phyloP scores from a whole-genome alignment of 1,139 yeast genomes.

The Lizanozyma gosingica region DNA sequence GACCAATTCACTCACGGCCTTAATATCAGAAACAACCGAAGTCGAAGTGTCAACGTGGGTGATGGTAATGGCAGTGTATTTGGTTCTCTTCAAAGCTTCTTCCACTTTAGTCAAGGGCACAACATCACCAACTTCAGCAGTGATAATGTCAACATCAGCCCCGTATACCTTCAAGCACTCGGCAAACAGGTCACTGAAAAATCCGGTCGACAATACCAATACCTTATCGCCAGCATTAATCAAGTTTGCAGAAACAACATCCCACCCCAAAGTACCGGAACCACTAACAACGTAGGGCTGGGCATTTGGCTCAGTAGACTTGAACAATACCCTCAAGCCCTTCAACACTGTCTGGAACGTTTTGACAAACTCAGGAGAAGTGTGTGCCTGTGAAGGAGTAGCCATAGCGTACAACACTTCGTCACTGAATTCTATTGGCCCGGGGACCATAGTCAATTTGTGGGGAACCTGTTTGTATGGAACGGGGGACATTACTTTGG shows the following conservation, averaged over 20 bases:
- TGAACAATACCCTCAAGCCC: constrained; percentile 65
- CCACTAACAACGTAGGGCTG: constrained; percentile 84
- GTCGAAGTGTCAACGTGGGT: constrained; percentile 97
- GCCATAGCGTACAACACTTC: constrained; percentile 76
- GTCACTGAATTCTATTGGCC: constrained; percentile 86
- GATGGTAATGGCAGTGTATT: constrained; percentile 66
- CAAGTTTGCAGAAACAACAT: constrained; percentile 73
- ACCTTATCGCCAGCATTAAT: constrained; percentile 56
- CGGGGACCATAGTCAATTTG: constrained; percentile 73
- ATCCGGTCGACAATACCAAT: constrained; percentile 85
- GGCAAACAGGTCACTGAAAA: constrained; percentile 81
- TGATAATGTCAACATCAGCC: constrained; percentile 55
- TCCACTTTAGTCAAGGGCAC: constrained; percentile 55
- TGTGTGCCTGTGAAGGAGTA: constrained; percentile 82
- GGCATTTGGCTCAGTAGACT: constrained; percentile 52
- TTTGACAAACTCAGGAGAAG: constrained; percentile 76
- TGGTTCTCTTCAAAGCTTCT: constrained; percentile 37
- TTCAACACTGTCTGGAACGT: constrained; percentile 64
- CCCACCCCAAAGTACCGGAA: constrained; percentile 96
- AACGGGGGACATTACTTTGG: constrained; percentile 11
- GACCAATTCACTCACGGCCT: constrained; percentile 52
- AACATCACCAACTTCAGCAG: constrained; percentile 66
- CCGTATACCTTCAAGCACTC: constrained; percentile 70
- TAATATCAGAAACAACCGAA: constrained; percentile 74
- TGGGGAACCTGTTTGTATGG: constrained; percentile 40